phyloP scores from a whole-genome alignment of 78 protist species.

The Tieghemostelium lacteum region DNA sequence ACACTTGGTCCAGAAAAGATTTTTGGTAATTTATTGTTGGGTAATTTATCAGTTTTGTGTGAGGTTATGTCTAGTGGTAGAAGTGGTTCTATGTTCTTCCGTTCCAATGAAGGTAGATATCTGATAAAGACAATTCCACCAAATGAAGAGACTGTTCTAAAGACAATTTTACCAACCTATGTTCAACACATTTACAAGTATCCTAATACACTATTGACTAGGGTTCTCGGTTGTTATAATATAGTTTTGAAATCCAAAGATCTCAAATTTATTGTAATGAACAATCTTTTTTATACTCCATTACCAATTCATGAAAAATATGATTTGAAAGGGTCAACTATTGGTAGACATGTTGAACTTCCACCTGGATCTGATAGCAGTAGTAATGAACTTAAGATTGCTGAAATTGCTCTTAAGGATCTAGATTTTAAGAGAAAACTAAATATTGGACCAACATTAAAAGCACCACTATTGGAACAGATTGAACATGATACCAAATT shows the following conservation, averaged over 20 bases:
- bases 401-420: constrained; percentile 58
- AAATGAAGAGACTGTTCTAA: constrained; percentile 44
- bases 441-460: constrained; percentile 46
- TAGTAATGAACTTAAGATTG: background rate
- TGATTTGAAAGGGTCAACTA: constrained; percentile 63
- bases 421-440: constrained; percentile 38
- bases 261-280: constrained; percentile 61
- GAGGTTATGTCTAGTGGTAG: constrained; percentile 68
- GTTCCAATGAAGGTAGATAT: constrained; percentile 63
- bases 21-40: constrained; percentile 78
- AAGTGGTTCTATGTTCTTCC: constrained; percentile 67
- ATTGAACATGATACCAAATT: constrained; percentile 64
- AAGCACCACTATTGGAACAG: constrained; percentile 76
- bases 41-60: constrained; percentile 48
- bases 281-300: constrained; percentile 56
- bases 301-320: constrained; percentile 67
- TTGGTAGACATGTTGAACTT: constrained; percentile 55
- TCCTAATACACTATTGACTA: constrained; percentile 37
- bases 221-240: constrained; percentile 35
- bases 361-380: background rate
- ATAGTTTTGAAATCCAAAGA: constrained; percentile 6
- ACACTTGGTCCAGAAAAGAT: constrained; percentile 81
- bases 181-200: constrained; percentile 24
- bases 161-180: constrained; percentile 44
- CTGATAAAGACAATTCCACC: constrained; percentile 71